phyloP scores from a whole-genome alignment of 2,329 filamentous ascomycete genomes.

The Sclerotinia trifoliorum region DNA sequence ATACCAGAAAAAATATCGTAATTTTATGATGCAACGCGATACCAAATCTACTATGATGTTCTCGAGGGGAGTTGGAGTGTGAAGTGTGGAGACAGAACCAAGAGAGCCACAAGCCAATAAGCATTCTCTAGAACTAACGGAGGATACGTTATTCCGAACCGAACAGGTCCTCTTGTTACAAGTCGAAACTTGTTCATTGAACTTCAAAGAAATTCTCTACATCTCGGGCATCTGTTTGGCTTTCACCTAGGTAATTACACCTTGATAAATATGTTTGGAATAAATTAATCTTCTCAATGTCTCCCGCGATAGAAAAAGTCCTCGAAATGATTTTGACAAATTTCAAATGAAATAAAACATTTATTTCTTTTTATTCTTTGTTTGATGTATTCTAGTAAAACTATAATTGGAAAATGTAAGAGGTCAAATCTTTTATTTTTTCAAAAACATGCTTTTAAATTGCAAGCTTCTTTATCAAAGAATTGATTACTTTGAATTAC shows the following conservation, averaged over 20 bases:
- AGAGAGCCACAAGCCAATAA: background rate
- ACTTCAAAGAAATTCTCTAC: background rate
- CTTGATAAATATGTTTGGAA: background rate
- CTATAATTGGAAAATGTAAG: too few species aligned
- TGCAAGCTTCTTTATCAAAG: too few species aligned
- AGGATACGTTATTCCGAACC: background rate
- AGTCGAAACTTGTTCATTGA: too few species aligned
- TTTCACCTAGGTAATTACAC: background rate
- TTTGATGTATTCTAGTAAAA: too few species aligned
- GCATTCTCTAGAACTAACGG: background rate
- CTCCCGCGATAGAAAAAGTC: too few species aligned
- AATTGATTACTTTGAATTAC: too few species aligned
- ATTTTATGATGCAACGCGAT: constrained; percentile 15
- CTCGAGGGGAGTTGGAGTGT: constrained; percentile 15
- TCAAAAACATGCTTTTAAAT: too few species aligned
- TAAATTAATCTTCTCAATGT: too few species aligned
- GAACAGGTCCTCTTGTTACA: background rate
- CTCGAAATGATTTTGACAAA: too few species aligned
- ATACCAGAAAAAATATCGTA: background rate
- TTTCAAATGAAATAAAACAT: too few species aligned
- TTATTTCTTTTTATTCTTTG: too few species aligned
- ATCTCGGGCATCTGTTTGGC: background rate
- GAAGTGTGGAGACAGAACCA: constrained; percentile 10
- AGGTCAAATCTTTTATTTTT: too few species aligned
- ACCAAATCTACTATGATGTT: constrained; percentile 8